A percentile compares a stretch with the other conserved stretches of the same genome.
Evolutionary conservation across 1,284 basidiomycete genomes (phyloP).

Genomic region (Moesziomyces parantarcticus): DNA sequence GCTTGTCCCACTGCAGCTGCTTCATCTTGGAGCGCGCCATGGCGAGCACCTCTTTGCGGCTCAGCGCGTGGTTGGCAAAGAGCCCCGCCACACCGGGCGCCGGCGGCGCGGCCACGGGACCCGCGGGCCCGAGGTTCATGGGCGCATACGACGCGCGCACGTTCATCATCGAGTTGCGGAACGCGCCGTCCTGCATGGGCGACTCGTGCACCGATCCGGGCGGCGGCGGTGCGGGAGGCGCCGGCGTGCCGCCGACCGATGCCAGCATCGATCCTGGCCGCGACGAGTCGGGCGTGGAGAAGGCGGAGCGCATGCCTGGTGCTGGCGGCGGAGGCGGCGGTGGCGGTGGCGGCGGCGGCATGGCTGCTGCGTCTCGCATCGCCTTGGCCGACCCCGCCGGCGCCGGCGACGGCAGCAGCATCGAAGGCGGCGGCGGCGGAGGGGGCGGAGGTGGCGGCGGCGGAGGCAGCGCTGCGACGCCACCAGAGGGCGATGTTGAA

Average conservation of each 20-base stretch:
- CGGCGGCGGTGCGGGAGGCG: constrained; percentile 70
- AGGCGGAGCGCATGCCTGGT: constrained; percentile 45
- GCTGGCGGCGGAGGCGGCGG: constrained; percentile 52
- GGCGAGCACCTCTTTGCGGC: constrained; percentile 83
- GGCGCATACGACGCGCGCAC: constrained; percentile 58
- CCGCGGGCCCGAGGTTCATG: constrained; percentile 50
- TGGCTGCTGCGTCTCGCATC: constrained; percentile 32
- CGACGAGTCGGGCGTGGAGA: constrained; percentile 48
- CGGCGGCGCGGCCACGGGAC: constrained; percentile 63
- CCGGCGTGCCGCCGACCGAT: constrained; percentile 67
- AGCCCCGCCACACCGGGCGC: constrained; percentile 74
- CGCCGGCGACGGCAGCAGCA: constrained; percentile 27
- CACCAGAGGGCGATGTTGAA: constrained; percentile 2
- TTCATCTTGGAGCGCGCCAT: constrained; percentile 93
- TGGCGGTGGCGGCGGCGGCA: constrained; percentile 52
- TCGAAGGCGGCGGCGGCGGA: constrained; percentile 43
- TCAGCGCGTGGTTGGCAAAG: constrained; percentile 48
- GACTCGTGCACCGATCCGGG: constrained; percentile 44
- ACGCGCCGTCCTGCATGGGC: constrained; percentile 32
- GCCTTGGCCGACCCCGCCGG: constrained; percentile 22
- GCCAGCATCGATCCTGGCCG: constrained; percentile 47
- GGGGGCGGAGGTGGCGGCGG: constrained; percentile 45
- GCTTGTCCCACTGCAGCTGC: constrained; percentile 97
- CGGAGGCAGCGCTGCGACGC: constrained; percentile 29
- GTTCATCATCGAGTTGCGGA: constrained; percentile 63